A percentile compares a stretch with the other conserved stretches of the same genome.
Conservation (phyloP, 2,329 filamentous ascomycete genomes). For the Penicillium sp. region DNA sequence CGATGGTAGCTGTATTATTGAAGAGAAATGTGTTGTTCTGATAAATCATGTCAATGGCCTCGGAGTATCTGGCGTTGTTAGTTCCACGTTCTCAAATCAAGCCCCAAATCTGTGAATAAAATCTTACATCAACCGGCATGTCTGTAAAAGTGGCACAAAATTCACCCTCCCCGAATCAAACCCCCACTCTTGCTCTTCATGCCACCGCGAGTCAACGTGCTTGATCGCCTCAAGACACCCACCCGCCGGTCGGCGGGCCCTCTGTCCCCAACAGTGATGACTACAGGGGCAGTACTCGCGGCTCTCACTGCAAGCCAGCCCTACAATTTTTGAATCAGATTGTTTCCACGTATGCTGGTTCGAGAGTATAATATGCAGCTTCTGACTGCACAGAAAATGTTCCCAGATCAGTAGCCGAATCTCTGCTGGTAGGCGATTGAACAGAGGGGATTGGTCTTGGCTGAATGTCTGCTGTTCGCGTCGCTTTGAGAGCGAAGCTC, state of each 20-base stretch:
- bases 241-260: neutral
- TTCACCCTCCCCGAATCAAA: neutral
- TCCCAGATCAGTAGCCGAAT: conserved; percentile 1
- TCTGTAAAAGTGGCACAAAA: neutral
- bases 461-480: neutral
- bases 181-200: neutral
- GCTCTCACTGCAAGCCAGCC: neutral
- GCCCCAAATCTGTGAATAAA: neutral
- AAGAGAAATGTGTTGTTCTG: conserved; percentile 4
- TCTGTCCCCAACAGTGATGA: conserved; percentile 2
- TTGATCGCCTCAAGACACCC: neutral
- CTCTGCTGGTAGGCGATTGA: neutral
- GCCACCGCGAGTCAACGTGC: neutral
- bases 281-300: neutral
- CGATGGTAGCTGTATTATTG: neutral
- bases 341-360: neutral
- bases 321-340: neutral
- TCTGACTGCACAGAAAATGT: neutral
- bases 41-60: neutral
- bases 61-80: neutral
- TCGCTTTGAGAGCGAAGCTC: neutral
- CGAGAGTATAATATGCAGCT: neutral
- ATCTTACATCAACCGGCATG: neutral
- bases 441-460: neutral
- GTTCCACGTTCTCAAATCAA: neutral